Evolutionary conservation across 2,329 filamentous ascomycete species (phyloP), one percentile per base, ranked within the genome.

Genomic region (Grosmannia serpens): DNA sequence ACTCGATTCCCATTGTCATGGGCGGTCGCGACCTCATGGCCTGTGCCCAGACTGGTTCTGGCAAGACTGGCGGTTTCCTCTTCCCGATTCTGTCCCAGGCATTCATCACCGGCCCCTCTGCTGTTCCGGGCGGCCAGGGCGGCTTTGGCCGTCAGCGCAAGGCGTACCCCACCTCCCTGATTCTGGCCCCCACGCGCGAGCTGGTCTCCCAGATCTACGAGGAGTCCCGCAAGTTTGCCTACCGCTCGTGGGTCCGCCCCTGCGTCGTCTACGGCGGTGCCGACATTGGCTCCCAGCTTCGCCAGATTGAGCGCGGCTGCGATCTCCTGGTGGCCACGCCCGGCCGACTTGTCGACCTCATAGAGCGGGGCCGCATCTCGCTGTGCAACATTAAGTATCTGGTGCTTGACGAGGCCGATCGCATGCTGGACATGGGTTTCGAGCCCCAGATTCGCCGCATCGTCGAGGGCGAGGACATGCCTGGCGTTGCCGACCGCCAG

Each of bases 371-470:
- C 70, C 90, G 92, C 71, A 97, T 99, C 73, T 97, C 94, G 51
- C 86, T 99, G 58, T 84, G 86, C 75, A 96, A 96, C 82, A 99
- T 99, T 83, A 97, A 96, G 81, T 99, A 99, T 73, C 84, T 99
- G 62, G 90, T 99, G 67, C 89, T 99, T 58, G 94, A 99, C 68
- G 94, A 99, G 84, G 94, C 94, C 74, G 94, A 99, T 80, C 94
- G 94, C 74, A 99, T 99, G 94, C 82, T 99, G 82, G 94, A 99
- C 83, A 99, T 99, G 94, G 94, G 94, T 94, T 99, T 99, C 82
- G 94, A 99, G 81, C 94, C 94, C 69, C 94, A 99, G 78, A 99
- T 99, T 71, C 91, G 94, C 70, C 89, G 92, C 68, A 97, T 99
- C 69, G 94, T 99, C 52, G 92, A 97, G 76, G 91, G 91, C 61